phyloP scores from a whole-genome alignment of 148 eudicot species.

The Rhododendron griersonianum region DNA sequence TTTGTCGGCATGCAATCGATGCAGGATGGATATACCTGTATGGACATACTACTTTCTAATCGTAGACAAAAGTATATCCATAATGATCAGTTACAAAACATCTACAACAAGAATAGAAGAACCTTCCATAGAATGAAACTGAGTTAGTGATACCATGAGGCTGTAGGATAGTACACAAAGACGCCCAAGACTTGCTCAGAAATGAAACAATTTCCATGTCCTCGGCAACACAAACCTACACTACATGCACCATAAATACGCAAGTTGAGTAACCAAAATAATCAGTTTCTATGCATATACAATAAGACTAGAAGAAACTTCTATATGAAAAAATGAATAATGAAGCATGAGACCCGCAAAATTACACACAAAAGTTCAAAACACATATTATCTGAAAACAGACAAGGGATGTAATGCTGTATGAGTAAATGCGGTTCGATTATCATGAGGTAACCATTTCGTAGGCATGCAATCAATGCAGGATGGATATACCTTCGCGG shows the following conservation, averaged over 20 bases:
- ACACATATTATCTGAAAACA: not conserved
- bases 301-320: not conserved
- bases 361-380: not conserved
- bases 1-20: not conserved
- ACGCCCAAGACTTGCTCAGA: not conserved
- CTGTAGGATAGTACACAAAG: not conserved
- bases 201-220: not conserved
- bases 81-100: not conserved
- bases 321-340: not conserved
- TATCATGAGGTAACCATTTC: not conserved
- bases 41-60: not conserved
- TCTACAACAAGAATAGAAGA: not conserved
- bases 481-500: not conserved
- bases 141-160: not conserved
- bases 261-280: not conserved
- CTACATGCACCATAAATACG: not conserved
- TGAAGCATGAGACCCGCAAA: not conserved
- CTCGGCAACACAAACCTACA: not conserved
- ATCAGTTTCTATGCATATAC: not conserved
- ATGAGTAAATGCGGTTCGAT: not conserved
- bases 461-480: not conserved
- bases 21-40: not conserved
- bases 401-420: not conserved
- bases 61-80: not conserved
- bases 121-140: not conserved